Conservation (phyloP, 805 yeast genomes). For the Kodamaea hsintzibuensis region DNA sequence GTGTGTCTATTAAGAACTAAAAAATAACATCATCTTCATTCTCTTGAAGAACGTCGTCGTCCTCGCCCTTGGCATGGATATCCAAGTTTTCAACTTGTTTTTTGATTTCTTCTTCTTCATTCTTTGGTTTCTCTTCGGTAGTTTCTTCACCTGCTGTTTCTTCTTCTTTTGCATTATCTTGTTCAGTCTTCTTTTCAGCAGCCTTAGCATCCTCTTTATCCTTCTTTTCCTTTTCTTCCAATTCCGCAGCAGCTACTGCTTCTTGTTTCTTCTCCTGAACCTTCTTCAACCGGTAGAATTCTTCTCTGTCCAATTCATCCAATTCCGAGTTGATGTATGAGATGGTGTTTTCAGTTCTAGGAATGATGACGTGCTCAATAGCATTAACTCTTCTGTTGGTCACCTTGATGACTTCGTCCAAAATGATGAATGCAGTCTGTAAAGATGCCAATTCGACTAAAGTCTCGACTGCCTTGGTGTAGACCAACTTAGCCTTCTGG, state of each 20-base stretch:
- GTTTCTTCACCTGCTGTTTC: constrained; percentile 3
- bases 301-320: constrained; percentile 98
- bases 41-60: constrained; percentile 34
- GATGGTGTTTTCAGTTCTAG: constrained; percentile 96
- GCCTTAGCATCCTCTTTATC: constrained; percentile 20
- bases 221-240: constrained; percentile 37
- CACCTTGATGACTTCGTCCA: constrained; percentile 97
- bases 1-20: constrained; percentile 14
- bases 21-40: constrained; percentile 49
- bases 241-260: constrained; percentile 67
- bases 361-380: constrained; percentile 96
- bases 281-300: constrained; percentile 92
- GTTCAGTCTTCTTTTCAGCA: constrained; percentile 16
- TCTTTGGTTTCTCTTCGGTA: constrained; percentile 5
- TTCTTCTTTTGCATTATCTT: constrained; percentile 13
- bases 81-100: constrained; percentile 29
- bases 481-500: constrained; percentile 88
- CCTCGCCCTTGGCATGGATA: constrained; percentile 16
- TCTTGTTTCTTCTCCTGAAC: constrained; percentile 93
- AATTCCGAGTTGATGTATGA: constrained; percentile 88
- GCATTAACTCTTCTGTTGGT: constrained; percentile 98
- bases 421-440: constrained; percentile 93
- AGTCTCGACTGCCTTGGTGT: constrained; percentile 95
- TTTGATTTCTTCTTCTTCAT: constrained; percentile 11
- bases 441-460: constrained; percentile 92